Evolutionary conservation across 2,329 filamentous ascomycete species (phyloP), one percentile per base, ranked within the genome.

Genomic region (Bimuria novae-zelandiae): DNA sequence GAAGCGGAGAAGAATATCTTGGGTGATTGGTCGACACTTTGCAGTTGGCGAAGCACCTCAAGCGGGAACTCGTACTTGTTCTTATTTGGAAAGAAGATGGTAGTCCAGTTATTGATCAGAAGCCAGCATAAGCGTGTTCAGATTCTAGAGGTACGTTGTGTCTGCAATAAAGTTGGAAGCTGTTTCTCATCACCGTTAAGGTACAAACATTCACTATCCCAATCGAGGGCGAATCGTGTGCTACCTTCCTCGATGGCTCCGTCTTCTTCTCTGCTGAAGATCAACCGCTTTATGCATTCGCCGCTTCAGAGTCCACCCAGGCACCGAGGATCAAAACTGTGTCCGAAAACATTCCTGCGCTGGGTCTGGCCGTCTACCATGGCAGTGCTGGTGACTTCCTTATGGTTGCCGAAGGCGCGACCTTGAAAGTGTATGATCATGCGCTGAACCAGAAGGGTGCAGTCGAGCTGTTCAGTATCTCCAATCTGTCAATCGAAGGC

Each of bases 1-100:
- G 55, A 60, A 12, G 62, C 66, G 11, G 50, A 60, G 11, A 69
- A 67, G 54, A 62, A 57, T 8, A 50, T 64, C 29, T 50, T 69
- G 7, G 67, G 68, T 4, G 67, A 70, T 35, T 69, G 67, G 68
- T 69, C 65, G 23, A 61, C 62, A 6, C 57, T 63, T 8, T 68
- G 68, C 16, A 55, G 53, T n/a, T 70, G 68, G 68, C 59, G 60
- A 6, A 69, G 63, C 32, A 46, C 47, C 11, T 54, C 56, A 17
- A 69, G 67, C 21, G 64, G 64, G 1, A 54, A 67, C 12, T 62
- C 48, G 32, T 69, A 70, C 35, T 27, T 69, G 6, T 70, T 67
- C 43, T 23, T 70, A 8, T 69, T 70, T 36, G 68, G 68, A 22
- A 70, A 70, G 50, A 64, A 63, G 41, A 62, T 56, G 54, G 62